Base-by-base conservation (phyloP, 2,329 filamentous ascomycete species). In the Coniella vitis region DNA sequence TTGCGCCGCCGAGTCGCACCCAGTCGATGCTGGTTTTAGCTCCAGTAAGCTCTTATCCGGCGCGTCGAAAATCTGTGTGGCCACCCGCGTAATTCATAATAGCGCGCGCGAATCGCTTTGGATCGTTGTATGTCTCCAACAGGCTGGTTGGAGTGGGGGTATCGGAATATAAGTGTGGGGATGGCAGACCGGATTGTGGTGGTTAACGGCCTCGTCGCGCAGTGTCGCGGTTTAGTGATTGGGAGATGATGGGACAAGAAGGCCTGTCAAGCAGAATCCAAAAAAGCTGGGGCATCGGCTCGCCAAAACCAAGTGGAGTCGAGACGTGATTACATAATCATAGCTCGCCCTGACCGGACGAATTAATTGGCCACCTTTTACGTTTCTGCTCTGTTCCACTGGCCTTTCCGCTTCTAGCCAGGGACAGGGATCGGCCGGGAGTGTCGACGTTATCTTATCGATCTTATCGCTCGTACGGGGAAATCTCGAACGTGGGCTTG, bases 31-130 rank as follows among this genome's bases (percentile, higher is more conserved):
- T 17, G 22, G 34, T 31, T 50, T 39, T 34, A 43, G 47, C 34
- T 49, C 52, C 51, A 51, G 51, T 49, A 47, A 54, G 49, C 49
- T 53, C 5, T 38, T 51, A 49, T 45, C 52, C 57, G 57, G 58
- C 57, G 58, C 57, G 53, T 45, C 35, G 36, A 21, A 39, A 35
- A 37, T 14, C 13, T 20, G 7, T 31, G 22, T 14, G 13, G 3
- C 7, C 19, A 22, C 22, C 21, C 8, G 35, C 20, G 22, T 10
- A 22, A 34, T 45, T 45, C 43, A 45, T 45, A 45, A 21, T 45
- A 45, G 9, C 16, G n/a, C 35, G 16, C 4, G 17, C 25, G 25
- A 5, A 29, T 29, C 25, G 25, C 5, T 29, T 5, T 5, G 10
- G 10, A 29, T 29, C n/a, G 25, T n/a, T n/a, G 35, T 2, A 31